These are phyloP conservation scores for Paramecium pentaurelia DNA, from an alignment of 73 alveolate species.

Conservation along the genomic window DNA sequence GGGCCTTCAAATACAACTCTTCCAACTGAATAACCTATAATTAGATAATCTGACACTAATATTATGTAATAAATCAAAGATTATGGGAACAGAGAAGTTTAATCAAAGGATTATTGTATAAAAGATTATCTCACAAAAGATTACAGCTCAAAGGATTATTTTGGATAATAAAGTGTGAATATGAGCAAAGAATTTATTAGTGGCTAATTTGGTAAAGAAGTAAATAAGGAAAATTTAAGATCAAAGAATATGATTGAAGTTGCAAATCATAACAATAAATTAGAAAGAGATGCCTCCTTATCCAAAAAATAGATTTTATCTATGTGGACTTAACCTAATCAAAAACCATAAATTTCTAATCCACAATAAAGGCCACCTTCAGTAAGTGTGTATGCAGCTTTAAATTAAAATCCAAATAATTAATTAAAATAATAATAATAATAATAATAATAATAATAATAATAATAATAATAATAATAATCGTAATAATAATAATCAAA, in stretches of 20 bases:
- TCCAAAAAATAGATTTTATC: background rate
- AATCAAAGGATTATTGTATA: background rate
- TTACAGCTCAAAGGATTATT: background rate
- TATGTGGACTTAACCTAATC: background rate
- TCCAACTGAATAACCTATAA: background rate
- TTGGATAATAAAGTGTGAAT: background rate
- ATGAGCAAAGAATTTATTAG: background rate
- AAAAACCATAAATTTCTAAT: background rate
- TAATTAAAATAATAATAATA: background rate
- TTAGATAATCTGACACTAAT: background rate
- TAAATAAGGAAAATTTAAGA: background rate
- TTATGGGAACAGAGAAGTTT: background rate
- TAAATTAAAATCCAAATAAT: background rate
- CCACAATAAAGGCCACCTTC: background rate
- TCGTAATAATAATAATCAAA: background rate
- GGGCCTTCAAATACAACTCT: background rate
- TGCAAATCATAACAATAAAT: background rate
- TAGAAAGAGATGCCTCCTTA: background rate
- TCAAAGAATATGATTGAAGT: background rate
- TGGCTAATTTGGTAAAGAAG: background rate
- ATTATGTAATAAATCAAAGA: conserved; percentile 4
- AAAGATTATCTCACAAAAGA: background rate
- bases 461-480: background rate
- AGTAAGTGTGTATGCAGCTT: background rate
- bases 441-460: background rate